Conservation (phyloP, 2,329 filamentous ascomycete genomes). For the Neonectria magnoliae region DNA sequence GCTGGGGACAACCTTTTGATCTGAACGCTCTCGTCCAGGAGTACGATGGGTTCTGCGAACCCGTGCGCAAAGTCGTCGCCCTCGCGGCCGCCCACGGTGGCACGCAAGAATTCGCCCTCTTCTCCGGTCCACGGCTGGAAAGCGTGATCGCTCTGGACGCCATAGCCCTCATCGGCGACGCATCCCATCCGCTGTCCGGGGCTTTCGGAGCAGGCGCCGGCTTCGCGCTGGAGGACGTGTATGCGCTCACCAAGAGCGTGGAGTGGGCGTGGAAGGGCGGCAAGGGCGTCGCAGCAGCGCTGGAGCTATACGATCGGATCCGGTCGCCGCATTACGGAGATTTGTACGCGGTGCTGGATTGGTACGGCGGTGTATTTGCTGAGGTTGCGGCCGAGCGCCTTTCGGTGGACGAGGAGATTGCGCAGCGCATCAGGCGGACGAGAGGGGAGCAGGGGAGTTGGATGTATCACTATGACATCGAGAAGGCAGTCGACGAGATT, state of each 20-base stretch:
- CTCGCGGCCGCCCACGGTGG: slow-evolving; percentile 41
- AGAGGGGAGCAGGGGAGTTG: slow-evolving; percentile 35
- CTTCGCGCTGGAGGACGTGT: slow-evolving; percentile 50
- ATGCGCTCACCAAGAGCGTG: slow-evolving; percentile 35
- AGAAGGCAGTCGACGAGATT: slow-evolving; percentile 28
- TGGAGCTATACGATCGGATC: slow-evolving; percentile 42
- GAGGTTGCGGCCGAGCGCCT: slow-evolving; percentile 31
- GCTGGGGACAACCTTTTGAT: slow-evolving; percentile 44
- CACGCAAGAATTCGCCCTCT: slow-evolving; percentile 45
- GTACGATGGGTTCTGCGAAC: slow-evolving; percentile 46
- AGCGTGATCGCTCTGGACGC: slow-evolving; percentile 32
- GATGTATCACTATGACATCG: slow-evolving; percentile 44
- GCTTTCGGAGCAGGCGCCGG: slow-evolving; percentile 53
- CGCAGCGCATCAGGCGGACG: slow-evolving; percentile 33
- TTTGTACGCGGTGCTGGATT: slow-evolving; percentile 41
- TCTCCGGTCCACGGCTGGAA: slow-evolving; percentile 44
- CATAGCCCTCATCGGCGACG: slow-evolving; percentile 63
- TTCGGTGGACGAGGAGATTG: slow-evolving; percentile 39
- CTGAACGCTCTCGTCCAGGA: slow-evolving; percentile 31
- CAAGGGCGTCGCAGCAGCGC: slow-evolving; percentile 29
- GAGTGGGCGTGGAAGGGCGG: slow-evolving; percentile 37
- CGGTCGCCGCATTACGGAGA: slow-evolving; percentile 44
- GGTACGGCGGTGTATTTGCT: slow-evolving; percentile 30
- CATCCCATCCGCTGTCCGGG: slow-evolving; percentile 64
- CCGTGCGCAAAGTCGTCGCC: slow-evolving; percentile 42